Percentiles rank a stretch among this genome's conserved stretches.
Conservation (phyloP, 257 asterid species). For the Primulina huaijiensis region DNA sequence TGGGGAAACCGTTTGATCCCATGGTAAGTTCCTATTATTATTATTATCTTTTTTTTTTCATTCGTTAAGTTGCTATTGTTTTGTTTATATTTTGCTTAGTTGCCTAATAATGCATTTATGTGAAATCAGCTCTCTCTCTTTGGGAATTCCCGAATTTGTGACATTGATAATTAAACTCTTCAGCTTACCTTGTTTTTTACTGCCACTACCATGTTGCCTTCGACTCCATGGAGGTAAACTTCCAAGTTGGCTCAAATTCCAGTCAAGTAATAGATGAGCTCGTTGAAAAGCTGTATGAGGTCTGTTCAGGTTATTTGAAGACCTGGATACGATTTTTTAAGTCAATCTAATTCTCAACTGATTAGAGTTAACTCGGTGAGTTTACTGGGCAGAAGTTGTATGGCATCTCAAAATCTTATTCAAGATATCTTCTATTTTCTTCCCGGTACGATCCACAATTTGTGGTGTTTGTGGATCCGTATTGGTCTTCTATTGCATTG, state of each 20-base stretch:
- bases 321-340: slow-evolving; percentile 57
- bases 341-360: slow-evolving; percentile 36
- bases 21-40: slow-evolving; percentile 42
- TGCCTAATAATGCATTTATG: slow-evolving; percentile 15
- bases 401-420: slow-evolving; percentile 30
- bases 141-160: neutral
- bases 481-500: neutral
- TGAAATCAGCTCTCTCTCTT: slow-evolving; percentile 5
- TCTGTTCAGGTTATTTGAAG: slow-evolving; percentile 55
- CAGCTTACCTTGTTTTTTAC: slow-evolving; percentile 26
- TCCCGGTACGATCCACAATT: neutral
- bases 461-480: neutral
- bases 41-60: too few relatives aligned
- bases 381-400: slow-evolving; percentile 34
- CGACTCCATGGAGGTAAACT: slow-evolving; percentile 68
- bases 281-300: slow-evolving; percentile 54
- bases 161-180: slow-evolving; percentile 18
- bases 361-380: slow-evolving; percentile 75
- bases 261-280: slow-evolving; percentile 56
- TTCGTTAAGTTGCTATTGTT: slow-evolving; percentile 27
- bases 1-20: slow-evolving; percentile 73
- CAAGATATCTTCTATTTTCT: neutral
- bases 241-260: slow-evolving; percentile 68
- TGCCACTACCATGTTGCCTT: slow-evolving; percentile 36
- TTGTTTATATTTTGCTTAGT: slow-evolving; percentile 6